These are phyloP conservation scores for Sarocladium strictum DNA, from an alignment of 2,329 filamentous ascomycete species.

Conservation along the genomic window DNA sequence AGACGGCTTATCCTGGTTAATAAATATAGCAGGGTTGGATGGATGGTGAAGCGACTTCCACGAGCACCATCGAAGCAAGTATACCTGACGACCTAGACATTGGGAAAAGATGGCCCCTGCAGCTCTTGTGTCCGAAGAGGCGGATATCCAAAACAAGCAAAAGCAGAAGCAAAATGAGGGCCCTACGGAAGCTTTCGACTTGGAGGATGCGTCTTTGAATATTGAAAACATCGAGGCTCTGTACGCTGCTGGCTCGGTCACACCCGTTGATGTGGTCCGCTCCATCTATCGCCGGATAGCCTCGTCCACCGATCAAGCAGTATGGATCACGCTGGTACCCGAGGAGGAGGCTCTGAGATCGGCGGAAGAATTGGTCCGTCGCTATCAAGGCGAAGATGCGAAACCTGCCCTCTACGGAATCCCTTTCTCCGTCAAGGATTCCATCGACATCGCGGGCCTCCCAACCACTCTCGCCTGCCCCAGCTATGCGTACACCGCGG, in stretches of 20 bases:
- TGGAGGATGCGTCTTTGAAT: not conserved
- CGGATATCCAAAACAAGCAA: too few species aligned
- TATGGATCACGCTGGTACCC: constrained; percentile 11
- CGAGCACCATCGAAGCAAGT: too few species aligned
- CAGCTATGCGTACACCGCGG: constrained; percentile 39
- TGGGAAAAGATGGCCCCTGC: too few species aligned
- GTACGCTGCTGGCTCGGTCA: not conserved
- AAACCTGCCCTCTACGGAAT: constrained; percentile 39
- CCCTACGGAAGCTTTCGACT: too few species aligned
- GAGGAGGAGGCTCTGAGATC: constrained; percentile 9
- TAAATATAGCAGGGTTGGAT: too few species aligned
- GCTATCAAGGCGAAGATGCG: not conserved
- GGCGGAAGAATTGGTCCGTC: not conserved
- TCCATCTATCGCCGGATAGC: constrained; percentile 3
- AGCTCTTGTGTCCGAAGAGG: too few species aligned
- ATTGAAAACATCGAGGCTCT: not conserved
- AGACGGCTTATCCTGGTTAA: too few species aligned
- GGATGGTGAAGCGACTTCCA: too few species aligned
- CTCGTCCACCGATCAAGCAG: constrained; percentile 5
- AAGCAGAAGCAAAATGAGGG: too few species aligned
- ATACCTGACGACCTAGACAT: too few species aligned
- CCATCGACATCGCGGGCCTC: constrained; percentile 44
- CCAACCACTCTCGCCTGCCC: constrained; percentile 47
- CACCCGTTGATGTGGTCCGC: constrained; percentile 10
- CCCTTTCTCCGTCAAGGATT: constrained; percentile 52